Evolutionary conservation across 768 basidiomycete genomes (phyloP).

Genomic region (Boletus rubescentipes): DNA sequence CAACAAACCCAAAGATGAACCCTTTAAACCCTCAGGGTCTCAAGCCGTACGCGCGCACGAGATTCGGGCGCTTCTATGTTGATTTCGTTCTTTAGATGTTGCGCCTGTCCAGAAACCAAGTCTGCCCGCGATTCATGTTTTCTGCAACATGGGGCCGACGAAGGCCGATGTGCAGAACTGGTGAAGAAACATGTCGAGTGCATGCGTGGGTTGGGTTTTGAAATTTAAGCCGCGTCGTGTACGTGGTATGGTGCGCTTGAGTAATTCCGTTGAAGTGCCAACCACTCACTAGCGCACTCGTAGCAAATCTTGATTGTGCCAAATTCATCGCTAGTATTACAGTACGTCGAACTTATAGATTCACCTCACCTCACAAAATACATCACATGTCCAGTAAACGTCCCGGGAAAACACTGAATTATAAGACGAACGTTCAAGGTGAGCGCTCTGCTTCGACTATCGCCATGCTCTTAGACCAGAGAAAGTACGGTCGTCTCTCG

Average conservation of each 20-base stretch:
- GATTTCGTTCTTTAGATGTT: conserved; percentile 60
- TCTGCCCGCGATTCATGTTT: conserved; percentile 91
- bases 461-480: no score
- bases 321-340: not conserved
- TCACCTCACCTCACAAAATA: conserved; percentile 8
- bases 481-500: no score
- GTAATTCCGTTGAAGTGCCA: not conserved
- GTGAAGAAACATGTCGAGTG: conserved; percentile 83
- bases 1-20: conserved; percentile 77
- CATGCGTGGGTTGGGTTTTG: conserved; percentile 91
- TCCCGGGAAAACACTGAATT: no score
- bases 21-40: conserved; percentile 90
- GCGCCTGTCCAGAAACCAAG: conserved; percentile 95
- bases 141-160: conserved; percentile 63
- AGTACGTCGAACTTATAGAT: not conserved
- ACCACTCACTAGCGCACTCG: no score
- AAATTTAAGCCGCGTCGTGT: conserved; percentile 45
- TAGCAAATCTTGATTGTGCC: not conserved
- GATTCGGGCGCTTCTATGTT: not conserved
- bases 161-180: conserved; percentile 77
- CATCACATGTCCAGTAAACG: not conserved
- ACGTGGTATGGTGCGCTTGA: not conserved
- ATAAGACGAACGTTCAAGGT: not conserved
- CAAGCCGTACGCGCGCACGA: conserved; percentile 73
- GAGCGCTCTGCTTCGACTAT: not conserved